These are phyloP conservation scores for Mycena galopus DNA, from an alignment of 768 basidiomycete genomes.

Conservation along the genomic window DNA sequence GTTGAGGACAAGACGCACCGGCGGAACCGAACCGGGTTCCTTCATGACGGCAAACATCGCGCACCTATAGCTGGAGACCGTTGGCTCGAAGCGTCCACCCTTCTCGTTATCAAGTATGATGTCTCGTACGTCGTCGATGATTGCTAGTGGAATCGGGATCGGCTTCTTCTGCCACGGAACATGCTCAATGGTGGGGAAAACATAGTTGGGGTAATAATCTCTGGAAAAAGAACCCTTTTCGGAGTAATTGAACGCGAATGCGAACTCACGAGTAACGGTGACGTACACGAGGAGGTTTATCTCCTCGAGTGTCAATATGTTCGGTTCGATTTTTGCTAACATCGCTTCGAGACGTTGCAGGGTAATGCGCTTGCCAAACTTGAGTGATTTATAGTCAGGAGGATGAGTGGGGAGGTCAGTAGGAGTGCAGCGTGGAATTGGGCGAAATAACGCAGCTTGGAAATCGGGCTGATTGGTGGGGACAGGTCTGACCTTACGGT, in stretches of 20 bases:
- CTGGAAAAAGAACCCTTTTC: too few relatives aligned
- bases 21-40: constrained; percentile 39
- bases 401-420: constrained; percentile 26
- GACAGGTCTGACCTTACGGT: constrained; percentile 18
- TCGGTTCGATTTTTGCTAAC: constrained; percentile 29
- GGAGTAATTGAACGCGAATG: too few relatives aligned
- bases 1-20: constrained; percentile 47
- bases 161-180: constrained; percentile 40
- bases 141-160: constrained; percentile 38
- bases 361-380: constrained; percentile 19
- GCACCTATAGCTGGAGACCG: too few relatives aligned
- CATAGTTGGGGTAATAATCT: constrained; percentile 43
- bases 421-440: constrained; percentile 22
- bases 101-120: too few relatives aligned
- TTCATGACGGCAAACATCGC: constrained; percentile 43
- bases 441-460: too few relatives aligned
- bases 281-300: constrained; percentile 35
- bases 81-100: too few relatives aligned
- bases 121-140: constrained; percentile 38
- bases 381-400: constrained; percentile 16
- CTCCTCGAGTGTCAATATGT: constrained; percentile 24
- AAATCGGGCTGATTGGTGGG: constrained; percentile 1
- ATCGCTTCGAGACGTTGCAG: constrained; percentile 31
- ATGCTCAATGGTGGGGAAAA: constrained; percentile 41
- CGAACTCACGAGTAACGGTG: constrained; percentile 4